These are phyloP conservation scores for Hericium coralloides DNA, from an alignment of 768 basidiomycete species.

Conservation along the genomic window DNA sequence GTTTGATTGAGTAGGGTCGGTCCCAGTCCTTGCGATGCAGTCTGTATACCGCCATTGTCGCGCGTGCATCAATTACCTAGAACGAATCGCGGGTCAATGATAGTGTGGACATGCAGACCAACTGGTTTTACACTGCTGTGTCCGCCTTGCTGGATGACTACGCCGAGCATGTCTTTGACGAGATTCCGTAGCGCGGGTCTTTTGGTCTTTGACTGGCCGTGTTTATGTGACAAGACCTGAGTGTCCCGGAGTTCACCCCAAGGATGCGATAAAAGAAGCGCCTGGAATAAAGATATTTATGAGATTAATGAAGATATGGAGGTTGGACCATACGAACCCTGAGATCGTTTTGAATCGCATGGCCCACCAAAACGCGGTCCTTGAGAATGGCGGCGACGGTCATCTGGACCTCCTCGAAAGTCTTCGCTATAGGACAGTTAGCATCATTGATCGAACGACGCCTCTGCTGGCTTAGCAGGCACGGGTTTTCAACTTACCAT, in stretches of 20 bases:
- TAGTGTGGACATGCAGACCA: neutral
- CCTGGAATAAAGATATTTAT: constrained; percentile 25
- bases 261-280: constrained; percentile 65
- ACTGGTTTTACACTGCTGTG: constrained; percentile 71
- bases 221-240: constrained; percentile 50
- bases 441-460: neutral
- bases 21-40: constrained; percentile 83
- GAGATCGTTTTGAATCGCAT: constrained; percentile 87
- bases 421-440: constrained; percentile 42
- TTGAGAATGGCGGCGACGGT: constrained; percentile 68
- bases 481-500: constrained; percentile 30
- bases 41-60: constrained; percentile 90
- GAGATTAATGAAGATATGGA: neutral
- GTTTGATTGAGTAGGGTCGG: constrained; percentile 8
- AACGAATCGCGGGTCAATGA: neutral
- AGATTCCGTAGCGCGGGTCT: constrained; percentile 73
- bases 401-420: constrained; percentile 74
- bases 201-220: constrained; percentile 51
- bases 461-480: neutral
- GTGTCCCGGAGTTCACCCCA: constrained; percentile 59
- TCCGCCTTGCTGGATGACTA: constrained; percentile 81
- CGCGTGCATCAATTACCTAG: constrained; percentile 87
- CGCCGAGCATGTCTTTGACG: constrained; percentile 66
- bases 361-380: constrained; percentile 78
- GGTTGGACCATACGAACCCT: constrained; percentile 39